Evolutionary conservation across 495 filamentous ascomycete genomes (phyloP), one percentile per base, ranked within the genome.

Genomic region (Penicillium tannophilum): DNA sequence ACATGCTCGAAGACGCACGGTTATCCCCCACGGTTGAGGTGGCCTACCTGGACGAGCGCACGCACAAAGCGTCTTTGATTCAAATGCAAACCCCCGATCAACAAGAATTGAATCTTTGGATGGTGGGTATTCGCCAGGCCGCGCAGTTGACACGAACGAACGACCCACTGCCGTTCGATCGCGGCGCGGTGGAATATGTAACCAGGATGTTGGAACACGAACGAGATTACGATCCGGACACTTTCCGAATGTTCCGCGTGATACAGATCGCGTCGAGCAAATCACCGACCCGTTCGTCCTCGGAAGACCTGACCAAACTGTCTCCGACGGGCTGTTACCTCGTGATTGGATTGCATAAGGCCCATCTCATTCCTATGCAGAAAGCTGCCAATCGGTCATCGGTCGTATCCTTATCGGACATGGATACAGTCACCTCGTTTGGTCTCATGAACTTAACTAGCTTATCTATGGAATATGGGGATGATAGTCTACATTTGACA

Each of bases 401-500:
- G 6, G 77, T 75, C 53, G 79, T 82, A 17, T 86, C 78, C 12
- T 65, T 86, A 48, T 76, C 66, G 41, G 78, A 80, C 39, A 67
- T 79, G 54, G 81, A 71, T 55, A 76, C 71, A 54, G 79, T 70
- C 56, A 77, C 68, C 24, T 86, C 84, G 0, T 86, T 88, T 67
- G 94, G 92, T 4, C 79, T 95, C 45, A 85, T 95, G 61, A 89
- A 88, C 14, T 74, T 98, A 49, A 85, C 84, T 24, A 79, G 80
- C 14, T 71, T 93, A 35, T 83, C 81, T 20, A 81, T 92, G 66
- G 84, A 87, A 48, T 81, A 84, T 58, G 80, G 79, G 39, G 92
- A 97, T 65, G 92, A 98, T 74, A 86, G 88, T 19, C 91, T 98
- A 69, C 88, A 91, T 60, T 78, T 97, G 17, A 85, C 86, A 4